Base-by-base conservation (phyloP, 805 yeast species). In the Saturnispora hagleri region DNA sequence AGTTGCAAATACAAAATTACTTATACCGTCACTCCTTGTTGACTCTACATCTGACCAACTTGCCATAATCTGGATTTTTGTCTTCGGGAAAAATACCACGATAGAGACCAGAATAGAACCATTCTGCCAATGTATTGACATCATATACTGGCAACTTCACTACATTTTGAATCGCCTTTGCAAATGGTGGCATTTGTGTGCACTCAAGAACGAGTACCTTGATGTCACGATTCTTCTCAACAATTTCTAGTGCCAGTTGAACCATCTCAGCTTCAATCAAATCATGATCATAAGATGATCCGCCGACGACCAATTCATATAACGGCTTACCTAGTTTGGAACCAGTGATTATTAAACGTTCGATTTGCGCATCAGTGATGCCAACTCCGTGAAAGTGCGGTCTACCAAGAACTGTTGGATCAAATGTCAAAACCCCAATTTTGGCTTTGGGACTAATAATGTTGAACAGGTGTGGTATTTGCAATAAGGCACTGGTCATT, bases 151-250 rank as follows among this genome's bases (percentile, higher is more conserved):
- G 69, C 15, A 63, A 46, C 2, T 60, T 62, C 5, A 62, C 58
- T n/a, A 56, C 61, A 18, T 40, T 36, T 26, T 60, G 66, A 26
- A 68, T 60, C 1, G 64, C 66, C 43, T 57, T 58, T 13, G 69
- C 57, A 46, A 54, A 61, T n/a, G 69, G 70, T 18, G 68, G 69
- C 68, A 68, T 67, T 47, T 67, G 68, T 7, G 69, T 64, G 50
- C 72, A 66, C 51, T 66, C 71, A 50, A 67, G 58, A 9, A 67
- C 68, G 50, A 67, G 57, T 0, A 63, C 69, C 12, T 64, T 62
- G 35, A 66, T 58, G 5, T 51, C 44, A 8, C 61, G 58, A 18
- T 59, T 54, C 7, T 53, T 52, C 2, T 48, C 50, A 1, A 68
- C 8, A 8, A 64, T 51, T 4, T 53, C 55, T 18, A 53, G 43